These are phyloP conservation scores for Chaetomium globosum DNA, from an alignment of 2,329 filamentous ascomycete genomes.

Conservation along the genomic window DNA sequence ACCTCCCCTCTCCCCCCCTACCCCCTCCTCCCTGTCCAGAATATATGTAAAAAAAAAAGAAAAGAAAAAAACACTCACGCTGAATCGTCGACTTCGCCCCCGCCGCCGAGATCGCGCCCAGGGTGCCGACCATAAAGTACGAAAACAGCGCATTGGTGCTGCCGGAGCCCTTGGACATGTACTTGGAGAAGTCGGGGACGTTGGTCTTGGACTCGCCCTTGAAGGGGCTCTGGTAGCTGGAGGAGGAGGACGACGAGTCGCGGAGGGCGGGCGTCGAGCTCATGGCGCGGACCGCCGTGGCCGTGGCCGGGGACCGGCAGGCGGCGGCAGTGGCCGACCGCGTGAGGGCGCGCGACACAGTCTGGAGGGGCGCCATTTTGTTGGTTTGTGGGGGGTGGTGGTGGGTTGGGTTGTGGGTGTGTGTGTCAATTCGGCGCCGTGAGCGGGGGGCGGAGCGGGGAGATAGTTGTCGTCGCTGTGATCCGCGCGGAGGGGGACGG, in stretches of 20 bases:
- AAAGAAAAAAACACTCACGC: constrained; percentile 66
- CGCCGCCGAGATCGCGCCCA: constrained; percentile 88
- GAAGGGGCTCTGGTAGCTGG: constrained; percentile 64
- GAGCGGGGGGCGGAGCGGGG: neutral
- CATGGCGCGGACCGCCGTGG: constrained; percentile 55
- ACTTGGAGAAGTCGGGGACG: constrained; percentile 88
- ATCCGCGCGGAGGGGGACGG: constrained; percentile 13
- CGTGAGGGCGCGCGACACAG: constrained; percentile 69
- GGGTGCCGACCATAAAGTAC: constrained; percentile 98
- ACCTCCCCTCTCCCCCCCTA: no score
- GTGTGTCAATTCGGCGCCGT: neutral
- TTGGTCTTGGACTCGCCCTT: constrained; percentile 62
- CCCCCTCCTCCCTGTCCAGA: no score
- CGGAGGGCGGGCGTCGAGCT: constrained; percentile 57
- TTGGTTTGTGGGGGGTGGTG: constrained; percentile 34
- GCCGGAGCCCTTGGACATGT: constrained; percentile 70
- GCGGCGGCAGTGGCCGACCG: constrained; percentile 52
- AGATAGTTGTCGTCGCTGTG: constrained; percentile 16
- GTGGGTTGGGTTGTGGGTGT: neutral
- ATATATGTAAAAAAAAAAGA: constrained; percentile 1
- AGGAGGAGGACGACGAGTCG: constrained; percentile 44
- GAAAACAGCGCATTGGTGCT: constrained; percentile 82
- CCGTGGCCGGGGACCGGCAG: constrained; percentile 44
- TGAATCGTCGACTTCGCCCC: constrained; percentile 98
- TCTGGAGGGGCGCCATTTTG: constrained; percentile 67